Evolutionary conservation across 2,329 filamentous ascomycete genomes (phyloP).

Genomic region (Aspergillus sp.): DNA sequence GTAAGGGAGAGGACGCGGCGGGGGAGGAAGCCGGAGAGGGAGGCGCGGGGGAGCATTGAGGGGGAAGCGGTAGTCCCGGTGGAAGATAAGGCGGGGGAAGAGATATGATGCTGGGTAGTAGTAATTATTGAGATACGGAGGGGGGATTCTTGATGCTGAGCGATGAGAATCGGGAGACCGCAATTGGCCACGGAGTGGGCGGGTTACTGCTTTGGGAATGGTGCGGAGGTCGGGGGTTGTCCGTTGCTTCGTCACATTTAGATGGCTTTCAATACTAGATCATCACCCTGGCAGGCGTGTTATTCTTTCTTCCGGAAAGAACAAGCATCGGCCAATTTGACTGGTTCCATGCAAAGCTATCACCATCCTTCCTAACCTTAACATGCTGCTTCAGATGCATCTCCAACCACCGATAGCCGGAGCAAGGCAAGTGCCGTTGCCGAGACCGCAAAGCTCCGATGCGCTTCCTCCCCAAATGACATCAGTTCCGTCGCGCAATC

Average conservation of each 20-base stretch:
- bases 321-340: background rate
- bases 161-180: slow-evolving; percentile 2
- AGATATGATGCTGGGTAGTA: background rate
- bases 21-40: slow-evolving; percentile 27
- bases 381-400: background rate
- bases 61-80: background rate
- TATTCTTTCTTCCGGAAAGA: background rate
- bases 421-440: slow-evolving; percentile 1
- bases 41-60: slow-evolving; percentile 30
- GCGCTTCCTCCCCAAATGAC: slow-evolving; percentile 14
- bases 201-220: slow-evolving; percentile 14
- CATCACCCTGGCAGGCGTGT: too few species aligned
- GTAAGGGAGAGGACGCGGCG: slow-evolving; percentile 46
- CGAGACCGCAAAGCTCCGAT: slow-evolving; percentile 10
- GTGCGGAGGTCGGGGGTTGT: background rate
- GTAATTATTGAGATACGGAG: too few species aligned
- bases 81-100: background rate
- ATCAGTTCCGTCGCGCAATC: slow-evolving; percentile 7
- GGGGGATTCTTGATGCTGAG: background rate
- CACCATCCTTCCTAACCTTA: background rate
- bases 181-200: slow-evolving; percentile 6
- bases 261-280: too few species aligned
- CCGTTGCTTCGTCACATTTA: background rate
- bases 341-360: background rate
- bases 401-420: background rate